Evolutionary conservation across 2,329 filamentous ascomycete species (phyloP), one percentile per base, ranked within the genome.

Genomic region (Coniochaeta prunicola): DNA sequence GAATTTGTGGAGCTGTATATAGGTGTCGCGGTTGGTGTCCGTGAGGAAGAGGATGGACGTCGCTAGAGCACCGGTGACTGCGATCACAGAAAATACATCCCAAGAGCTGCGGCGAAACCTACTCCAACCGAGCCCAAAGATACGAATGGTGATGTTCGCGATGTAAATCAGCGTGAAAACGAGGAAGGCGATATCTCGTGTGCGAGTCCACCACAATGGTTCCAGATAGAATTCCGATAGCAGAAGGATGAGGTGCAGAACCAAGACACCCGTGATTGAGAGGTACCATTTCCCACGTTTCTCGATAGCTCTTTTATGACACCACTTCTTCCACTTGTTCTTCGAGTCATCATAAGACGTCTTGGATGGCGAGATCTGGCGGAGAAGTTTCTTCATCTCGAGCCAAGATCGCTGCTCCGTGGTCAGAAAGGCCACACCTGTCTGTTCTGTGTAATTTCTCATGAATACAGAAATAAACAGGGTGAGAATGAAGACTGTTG

Each of bases 381-480:
- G 84, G 40, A 99, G 78, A 26, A 97, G 79, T 74, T 99, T 99
- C 59, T 94, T 85, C 65, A 99, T 75, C 72, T 99, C 94, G 15
- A 99, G 83, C 94, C 94, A 99, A 0, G 93, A 96, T 65, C 94
- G 87, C 71, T 99, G 94, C 67, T 99, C 94, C 0, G 92, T 89
- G 1, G 94, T 99, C 66, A 99, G 77, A 71, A 93, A 99, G 2
- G 94, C 94, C 48, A 99, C 94, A 1, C 94, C 94, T 0, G 94
- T 99, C 74, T 97, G 92, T 74, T 99, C 94, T 0, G 94, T 99
- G 74, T 99, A 99, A 72, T 97, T 99, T 61, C 94, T 91, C 94
- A 99, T 99, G 73, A 99, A 99, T 61, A 99, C 94, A 59, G 94
- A 97, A 54, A 99, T 96, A 73, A 99, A 99, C 69, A 99, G 78